phyloP scores from a whole-genome alignment of 176 grass and related monocot species.

The Zizania latifolia region DNA sequence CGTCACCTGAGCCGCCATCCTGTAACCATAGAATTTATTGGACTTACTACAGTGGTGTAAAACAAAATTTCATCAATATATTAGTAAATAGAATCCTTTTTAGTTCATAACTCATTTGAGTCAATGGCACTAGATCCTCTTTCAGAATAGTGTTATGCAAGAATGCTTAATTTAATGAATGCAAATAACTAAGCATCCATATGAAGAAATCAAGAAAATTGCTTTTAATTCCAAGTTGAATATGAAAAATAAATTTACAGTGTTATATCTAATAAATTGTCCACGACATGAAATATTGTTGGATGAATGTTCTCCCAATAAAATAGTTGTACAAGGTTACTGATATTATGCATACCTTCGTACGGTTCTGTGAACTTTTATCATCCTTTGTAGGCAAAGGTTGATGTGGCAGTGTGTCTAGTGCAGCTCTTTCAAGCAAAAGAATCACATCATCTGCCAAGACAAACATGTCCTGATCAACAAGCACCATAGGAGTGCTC shows the following conservation, averaged over 20 bases:
- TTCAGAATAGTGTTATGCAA: not conserved
- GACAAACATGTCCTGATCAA: constrained; percentile 86
- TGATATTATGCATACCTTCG: constrained; percentile 48
- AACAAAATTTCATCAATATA: constrained; percentile 4
- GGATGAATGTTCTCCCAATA: not conserved
- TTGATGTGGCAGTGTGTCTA: constrained; percentile 62
- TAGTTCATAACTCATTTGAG: not conserved
- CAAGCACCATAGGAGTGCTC: constrained; percentile 59
- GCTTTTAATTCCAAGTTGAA: not conserved
- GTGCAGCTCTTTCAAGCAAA: constrained; percentile 76
- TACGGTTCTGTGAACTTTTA: constrained; percentile 65
- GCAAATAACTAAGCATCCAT: not conserved
- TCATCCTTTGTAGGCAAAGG: constrained; percentile 79
- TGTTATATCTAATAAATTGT: not conserved
- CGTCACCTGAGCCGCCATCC: constrained; percentile 76
- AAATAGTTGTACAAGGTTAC: not conserved
- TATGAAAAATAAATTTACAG: constrained; percentile 7
- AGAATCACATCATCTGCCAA: constrained; percentile 75
- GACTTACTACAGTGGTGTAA: not conserved
- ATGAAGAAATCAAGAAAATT: constrained; percentile 14
- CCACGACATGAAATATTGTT: constrained; percentile 15
- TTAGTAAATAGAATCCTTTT: not conserved
- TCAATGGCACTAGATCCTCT: not conserved
- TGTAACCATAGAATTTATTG: constrained; percentile 30
- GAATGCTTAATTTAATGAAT: not conserved